phyloP scores from a whole-genome alignment of 495 filamentous ascomycete species.

The Evansstolkia leycettana region DNA sequence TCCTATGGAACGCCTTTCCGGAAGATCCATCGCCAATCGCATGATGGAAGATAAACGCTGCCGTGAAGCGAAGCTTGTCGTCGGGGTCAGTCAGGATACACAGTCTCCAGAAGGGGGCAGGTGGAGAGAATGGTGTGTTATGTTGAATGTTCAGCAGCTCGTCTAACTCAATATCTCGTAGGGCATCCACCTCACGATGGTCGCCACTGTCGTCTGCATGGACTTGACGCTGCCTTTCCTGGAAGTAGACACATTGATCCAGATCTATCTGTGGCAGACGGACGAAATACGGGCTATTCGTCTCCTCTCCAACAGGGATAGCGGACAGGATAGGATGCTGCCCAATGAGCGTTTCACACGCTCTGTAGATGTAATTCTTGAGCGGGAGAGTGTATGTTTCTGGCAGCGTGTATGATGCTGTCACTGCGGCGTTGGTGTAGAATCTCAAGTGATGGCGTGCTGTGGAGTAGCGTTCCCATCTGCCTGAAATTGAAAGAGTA shows the following conservation, averaged over 20 bases:
- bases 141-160: slow-evolving; percentile 24
- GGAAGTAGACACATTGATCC: slow-evolving; percentile 19
- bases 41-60: slow-evolving; percentile 27
- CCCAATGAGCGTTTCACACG: slow-evolving; percentile 23
- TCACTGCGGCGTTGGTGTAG: slow-evolving; percentile 29
- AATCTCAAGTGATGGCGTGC: slow-evolving; percentile 28
- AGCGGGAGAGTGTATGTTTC: slow-evolving; percentile 14
- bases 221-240: slow-evolving; percentile 7
- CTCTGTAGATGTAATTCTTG: slow-evolving; percentile 23
- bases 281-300: slow-evolving; percentile 26
- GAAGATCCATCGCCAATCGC: slow-evolving; percentile 22
- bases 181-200: no score
- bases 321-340: slow-evolving; percentile 30
- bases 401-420: slow-evolving; percentile 26
- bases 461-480: slow-evolving; percentile 31
- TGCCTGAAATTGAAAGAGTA: slow-evolving; percentile 11
- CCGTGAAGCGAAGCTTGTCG: slow-evolving; percentile 16
- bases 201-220: no score
- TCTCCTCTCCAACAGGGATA: slow-evolving; percentile 29
- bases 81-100: slow-evolving; percentile 14
- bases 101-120: slow-evolving; percentile 27
- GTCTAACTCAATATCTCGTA: slow-evolving; percentile 21
- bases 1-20: slow-evolving; percentile 22
- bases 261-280: slow-evolving; percentile 32
- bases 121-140: slow-evolving; percentile 17